Evolutionary conservation across 352 stramenopile species (phyloP).

Genomic region (Phytophthora pseudosyringae): DNA sequence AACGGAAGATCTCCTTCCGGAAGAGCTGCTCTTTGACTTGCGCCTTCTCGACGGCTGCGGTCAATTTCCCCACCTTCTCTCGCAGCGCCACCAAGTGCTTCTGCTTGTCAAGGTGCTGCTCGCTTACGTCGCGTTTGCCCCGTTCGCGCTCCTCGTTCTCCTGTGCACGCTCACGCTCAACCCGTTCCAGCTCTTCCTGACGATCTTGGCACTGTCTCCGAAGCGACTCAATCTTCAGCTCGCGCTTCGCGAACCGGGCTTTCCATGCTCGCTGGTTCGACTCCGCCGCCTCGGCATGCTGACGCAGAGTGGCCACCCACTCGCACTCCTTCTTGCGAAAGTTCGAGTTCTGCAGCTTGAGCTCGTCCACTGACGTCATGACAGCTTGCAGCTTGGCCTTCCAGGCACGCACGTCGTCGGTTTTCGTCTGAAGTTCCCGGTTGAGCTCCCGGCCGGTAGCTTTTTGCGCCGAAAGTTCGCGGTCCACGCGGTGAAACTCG

Average conservation of each 20-base stretch:
- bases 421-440: constrained; percentile 25
- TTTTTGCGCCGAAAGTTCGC: constrained; percentile 31
- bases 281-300: constrained; percentile 35
- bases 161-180: constrained; percentile 26
- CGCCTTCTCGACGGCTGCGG: constrained; percentile 41
- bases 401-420: constrained; percentile 43
- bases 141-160: constrained; percentile 27
- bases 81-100: constrained; percentile 35
- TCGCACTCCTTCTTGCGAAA: constrained; percentile 36
- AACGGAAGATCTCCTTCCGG: constrained; percentile 53
- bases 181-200: constrained; percentile 24
- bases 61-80: constrained; percentile 32
- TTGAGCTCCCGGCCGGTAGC: constrained; percentile 20
- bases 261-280: constrained; percentile 35
- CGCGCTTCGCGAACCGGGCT: constrained; percentile 36
- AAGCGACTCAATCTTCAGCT: constrained; percentile 42
- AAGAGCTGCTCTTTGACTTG: constrained; percentile 55
- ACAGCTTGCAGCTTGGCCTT: constrained; percentile 53
- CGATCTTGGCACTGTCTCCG: constrained; percentile 39
- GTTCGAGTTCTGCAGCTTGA: constrained; percentile 40
- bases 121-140: constrained; percentile 27
- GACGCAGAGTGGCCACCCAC: constrained; percentile 18
- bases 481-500: constrained; percentile 46
- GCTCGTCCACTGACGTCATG: constrained; percentile 37
- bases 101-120: constrained; percentile 46